Conservation (phyloP, 1,284 basidiomycete species). For the Ganoderma resinaceum region DNA sequence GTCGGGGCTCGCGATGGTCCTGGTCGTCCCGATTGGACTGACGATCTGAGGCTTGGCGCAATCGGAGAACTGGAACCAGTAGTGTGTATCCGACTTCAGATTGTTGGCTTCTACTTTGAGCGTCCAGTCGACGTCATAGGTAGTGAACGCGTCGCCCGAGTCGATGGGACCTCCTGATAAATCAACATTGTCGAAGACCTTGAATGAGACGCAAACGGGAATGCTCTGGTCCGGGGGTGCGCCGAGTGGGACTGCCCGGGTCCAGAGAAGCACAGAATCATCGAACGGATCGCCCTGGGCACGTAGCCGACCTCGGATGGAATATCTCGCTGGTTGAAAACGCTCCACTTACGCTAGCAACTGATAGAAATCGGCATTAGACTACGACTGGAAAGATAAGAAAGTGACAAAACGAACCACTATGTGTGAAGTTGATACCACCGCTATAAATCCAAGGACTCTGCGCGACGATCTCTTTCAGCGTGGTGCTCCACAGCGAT, state of each 20-base stretch:
- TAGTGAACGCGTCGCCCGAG: slow-evolving; percentile 62
- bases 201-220: slow-evolving; percentile 65
- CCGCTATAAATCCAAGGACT: slow-evolving; percentile 60
- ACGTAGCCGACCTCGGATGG: slow-evolving; percentile 18
- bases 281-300: slow-evolving; percentile 66
- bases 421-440: slow-evolving; percentile 62
- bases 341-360: slow-evolving; percentile 43
- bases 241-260: slow-evolving; percentile 54
- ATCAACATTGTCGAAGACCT: slow-evolving; percentile 47
- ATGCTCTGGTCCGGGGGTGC: slow-evolving; percentile 56
- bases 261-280: slow-evolving; percentile 69
- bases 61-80: slow-evolving; percentile 68
- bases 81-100: slow-evolving; percentile 62
- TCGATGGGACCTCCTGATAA: slow-evolving; percentile 50
- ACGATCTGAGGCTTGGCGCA: slow-evolving; percentile 54
- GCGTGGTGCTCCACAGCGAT: neutral
- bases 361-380: slow-evolving; percentile 31
- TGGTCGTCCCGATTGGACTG: slow-evolving; percentile 57
- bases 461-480: slow-evolving; percentile 35
- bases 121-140: slow-evolving; percentile 70
- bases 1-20: slow-evolving; percentile 54
- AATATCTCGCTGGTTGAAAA: neutral
- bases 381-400: neutral
- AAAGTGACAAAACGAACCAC: slow-evolving; percentile 45
- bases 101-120: slow-evolving; percentile 68